A percentile compares a stretch with the other conserved stretches of the same genome.
Evolutionary conservation across 352 stramenopile species (phyloP).

Genomic region (Globisporangium paroecandrum): DNA sequence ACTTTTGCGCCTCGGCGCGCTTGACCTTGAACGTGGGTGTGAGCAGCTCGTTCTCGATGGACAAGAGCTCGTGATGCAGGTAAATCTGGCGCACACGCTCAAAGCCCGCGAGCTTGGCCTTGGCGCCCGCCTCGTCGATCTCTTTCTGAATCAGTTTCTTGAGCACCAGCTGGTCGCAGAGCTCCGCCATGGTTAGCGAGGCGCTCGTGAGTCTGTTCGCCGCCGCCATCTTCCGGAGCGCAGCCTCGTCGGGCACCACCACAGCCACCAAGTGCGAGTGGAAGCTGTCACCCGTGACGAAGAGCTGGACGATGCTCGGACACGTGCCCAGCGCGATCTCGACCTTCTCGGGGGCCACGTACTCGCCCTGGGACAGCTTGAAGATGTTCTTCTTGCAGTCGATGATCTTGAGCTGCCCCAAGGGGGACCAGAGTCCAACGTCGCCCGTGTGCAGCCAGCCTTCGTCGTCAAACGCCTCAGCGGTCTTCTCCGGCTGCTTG

Average conservation of each 20-base stretch:
- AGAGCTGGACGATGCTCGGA: conserved; percentile 91
- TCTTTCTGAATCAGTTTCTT: conserved; percentile 43
- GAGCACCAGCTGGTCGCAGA: conserved; percentile 51
- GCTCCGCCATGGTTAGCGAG: conserved; percentile 30
- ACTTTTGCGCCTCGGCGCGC: conserved; percentile 55
- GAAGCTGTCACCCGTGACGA: conserved; percentile 96
- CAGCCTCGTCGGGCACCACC: conserved; percentile 79
- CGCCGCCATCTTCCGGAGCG: conserved; percentile 34
- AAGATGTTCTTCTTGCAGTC: conserved; percentile 94
- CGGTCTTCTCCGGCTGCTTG: conserved; percentile 92
- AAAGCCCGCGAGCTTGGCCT: conserved; percentile 87
- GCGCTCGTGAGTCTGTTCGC: conserved; percentile 25
- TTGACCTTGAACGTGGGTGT: conserved; percentile 98
- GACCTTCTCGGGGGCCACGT: conserved; percentile 96
- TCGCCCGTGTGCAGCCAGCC: conserved; percentile 98
- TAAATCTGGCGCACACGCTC: conserved; percentile 91
- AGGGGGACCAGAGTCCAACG: conserved; percentile 92
- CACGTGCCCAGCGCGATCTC: conserved; percentile 92
- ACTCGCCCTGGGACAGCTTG: conserved; percentile 94
- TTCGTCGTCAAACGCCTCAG: conserved; percentile 86
- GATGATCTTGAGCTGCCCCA: conserved; percentile 89
- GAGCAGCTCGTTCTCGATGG: conserved; percentile 92
- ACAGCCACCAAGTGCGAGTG: conserved; percentile 94
- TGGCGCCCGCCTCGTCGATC: conserved; percentile 47
- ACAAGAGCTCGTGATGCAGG: conserved; percentile 89